phyloP scores from a whole-genome alignment of 805 yeast genomes.

The Clavispora phyllophila region DNA sequence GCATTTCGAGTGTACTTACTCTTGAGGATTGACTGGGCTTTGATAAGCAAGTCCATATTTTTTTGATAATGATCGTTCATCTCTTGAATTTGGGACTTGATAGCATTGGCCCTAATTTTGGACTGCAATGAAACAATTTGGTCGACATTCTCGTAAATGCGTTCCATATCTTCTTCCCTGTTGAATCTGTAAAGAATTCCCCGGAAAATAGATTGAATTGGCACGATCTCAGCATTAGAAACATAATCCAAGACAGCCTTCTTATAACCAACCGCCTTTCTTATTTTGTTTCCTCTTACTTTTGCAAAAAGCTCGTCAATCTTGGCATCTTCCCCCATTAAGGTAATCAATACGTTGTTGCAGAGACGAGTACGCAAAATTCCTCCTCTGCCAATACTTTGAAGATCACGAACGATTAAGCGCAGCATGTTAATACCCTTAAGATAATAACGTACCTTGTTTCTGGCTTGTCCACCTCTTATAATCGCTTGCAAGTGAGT shows the following conservation, averaged over 20 bases:
- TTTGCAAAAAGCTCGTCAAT: constrained; percentile 39
- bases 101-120: constrained; percentile 41
- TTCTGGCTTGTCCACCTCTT: constrained; percentile 33
- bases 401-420: constrained; percentile 25
- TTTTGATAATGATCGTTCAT: constrained; percentile 44
- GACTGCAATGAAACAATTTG: constrained; percentile 50
- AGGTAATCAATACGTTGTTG: constrained; percentile 37
- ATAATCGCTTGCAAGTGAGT: constrained; percentile 33
- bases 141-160: constrained; percentile 41
- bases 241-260: constrained; percentile 13
- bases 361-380: constrained; percentile 38
- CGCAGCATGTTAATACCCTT: constrained; percentile 5
- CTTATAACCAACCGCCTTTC: constrained; percentile 21
- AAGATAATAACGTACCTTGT: constrained; percentile 13
- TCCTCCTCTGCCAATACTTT: constrained; percentile 43
- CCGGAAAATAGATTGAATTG: constrained; percentile 55
- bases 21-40: constrained; percentile 70
- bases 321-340: constrained; percentile 33
- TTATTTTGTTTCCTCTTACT: constrained; percentile 38
- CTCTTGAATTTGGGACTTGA: constrained; percentile 33
- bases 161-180: constrained; percentile 50
- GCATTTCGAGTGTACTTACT: constrained; percentile 66
- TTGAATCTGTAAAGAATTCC: constrained; percentile 60
- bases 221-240: constrained; percentile 24
- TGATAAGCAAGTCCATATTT: constrained; percentile 56